Evolutionary conservation across 2,329 filamentous ascomycete species (phyloP).

Genomic region (Ophiocordyceps australis): DNA sequence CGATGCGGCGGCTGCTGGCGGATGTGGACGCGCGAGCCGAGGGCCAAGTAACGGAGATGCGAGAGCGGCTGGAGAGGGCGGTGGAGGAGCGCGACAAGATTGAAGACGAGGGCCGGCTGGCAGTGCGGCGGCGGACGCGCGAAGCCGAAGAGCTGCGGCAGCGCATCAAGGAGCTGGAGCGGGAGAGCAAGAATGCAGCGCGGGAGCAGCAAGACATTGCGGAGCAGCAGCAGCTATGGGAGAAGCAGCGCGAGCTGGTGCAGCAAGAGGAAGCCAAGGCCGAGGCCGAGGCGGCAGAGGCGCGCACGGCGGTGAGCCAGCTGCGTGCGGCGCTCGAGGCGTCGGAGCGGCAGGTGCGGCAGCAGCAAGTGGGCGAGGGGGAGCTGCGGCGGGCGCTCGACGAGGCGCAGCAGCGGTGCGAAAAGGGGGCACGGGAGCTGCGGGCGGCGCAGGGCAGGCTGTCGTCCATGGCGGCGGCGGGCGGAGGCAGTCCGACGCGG

Average conservation of each 20-base stretch:
- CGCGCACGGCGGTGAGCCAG: slow-evolving; percentile 58
- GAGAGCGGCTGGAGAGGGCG: slow-evolving; percentile 70
- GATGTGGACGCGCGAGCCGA: slow-evolving; percentile 78
- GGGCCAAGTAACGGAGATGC: slow-evolving; percentile 70
- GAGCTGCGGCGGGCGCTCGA: slow-evolving; percentile 63
- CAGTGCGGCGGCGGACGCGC: slow-evolving; percentile 56
- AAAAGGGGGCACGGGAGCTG: slow-evolving; percentile 57
- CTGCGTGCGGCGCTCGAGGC: slow-evolving; percentile 70
- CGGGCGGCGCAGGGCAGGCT: slow-evolving; percentile 32
- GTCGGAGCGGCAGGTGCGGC: slow-evolving; percentile 66
- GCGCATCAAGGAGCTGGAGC: slow-evolving; percentile 66
- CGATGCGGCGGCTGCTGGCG: slow-evolving; percentile 74
- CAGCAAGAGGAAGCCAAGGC: slow-evolving; percentile 53
- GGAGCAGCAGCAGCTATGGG: slow-evolving; percentile 55
- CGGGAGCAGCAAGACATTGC: slow-evolving; percentile 68
- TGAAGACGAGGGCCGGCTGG: slow-evolving; percentile 73
- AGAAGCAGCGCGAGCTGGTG: slow-evolving; percentile 54
- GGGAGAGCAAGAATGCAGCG: slow-evolving; percentile 49
- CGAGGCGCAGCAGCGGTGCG: slow-evolving; percentile 57
- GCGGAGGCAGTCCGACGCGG: too few species aligned
- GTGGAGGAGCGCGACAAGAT: slow-evolving; percentile 87
- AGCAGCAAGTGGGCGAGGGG: slow-evolving; percentile 65
- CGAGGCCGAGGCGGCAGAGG: slow-evolving; percentile 54
- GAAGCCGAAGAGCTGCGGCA: slow-evolving; percentile 76
- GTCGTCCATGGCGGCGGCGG: slow-evolving; percentile 19